These are phyloP conservation scores for Codiaeum variegatum DNA, from an alignment of 441 rosid species.

Conservation along the genomic window DNA sequence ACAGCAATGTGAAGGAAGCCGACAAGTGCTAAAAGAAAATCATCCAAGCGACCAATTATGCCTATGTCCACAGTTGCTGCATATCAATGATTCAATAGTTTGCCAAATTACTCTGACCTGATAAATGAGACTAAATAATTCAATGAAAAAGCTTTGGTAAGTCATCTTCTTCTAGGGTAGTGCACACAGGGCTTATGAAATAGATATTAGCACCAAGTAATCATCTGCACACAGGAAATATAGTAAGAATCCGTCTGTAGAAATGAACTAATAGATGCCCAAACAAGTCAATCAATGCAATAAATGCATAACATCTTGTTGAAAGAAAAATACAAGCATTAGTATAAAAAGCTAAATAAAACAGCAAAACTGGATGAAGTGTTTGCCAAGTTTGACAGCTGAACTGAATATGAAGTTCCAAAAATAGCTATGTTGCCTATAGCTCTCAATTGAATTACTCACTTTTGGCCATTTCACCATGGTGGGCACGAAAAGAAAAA, in stretches of 20 bases:
- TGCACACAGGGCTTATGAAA: constrained; percentile 71
- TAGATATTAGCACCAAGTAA: constrained; percentile 61
- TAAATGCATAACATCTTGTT: neutral
- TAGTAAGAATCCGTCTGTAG: constrained; percentile 6
- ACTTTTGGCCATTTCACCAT: neutral
- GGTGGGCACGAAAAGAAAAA: neutral
- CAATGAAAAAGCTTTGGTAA: neutral
- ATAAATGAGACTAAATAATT: neutral
- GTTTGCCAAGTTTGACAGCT: neutral
- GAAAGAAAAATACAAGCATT: neutral
- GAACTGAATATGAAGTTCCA: neutral
- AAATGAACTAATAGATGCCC: neutral
- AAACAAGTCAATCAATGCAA: neutral
- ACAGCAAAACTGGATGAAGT: neutral
- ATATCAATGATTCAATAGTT: constrained; percentile 3
- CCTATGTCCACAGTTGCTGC: constrained; percentile 55
- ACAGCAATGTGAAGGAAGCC: constrained; percentile 83
- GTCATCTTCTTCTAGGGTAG: constrained; percentile 92
- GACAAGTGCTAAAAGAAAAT: constrained; percentile 53
- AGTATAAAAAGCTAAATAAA: neutral
- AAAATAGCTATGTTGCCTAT: neutral
- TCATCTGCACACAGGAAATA: constrained; percentile 44
- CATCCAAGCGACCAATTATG: constrained; percentile 67
- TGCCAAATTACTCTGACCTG: neutral
- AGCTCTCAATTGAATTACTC: neutral